These are phyloP conservation scores for Triglochin maritima DNA, from an alignment of 106 monocot genomes.

Conservation along the genomic window DNA sequence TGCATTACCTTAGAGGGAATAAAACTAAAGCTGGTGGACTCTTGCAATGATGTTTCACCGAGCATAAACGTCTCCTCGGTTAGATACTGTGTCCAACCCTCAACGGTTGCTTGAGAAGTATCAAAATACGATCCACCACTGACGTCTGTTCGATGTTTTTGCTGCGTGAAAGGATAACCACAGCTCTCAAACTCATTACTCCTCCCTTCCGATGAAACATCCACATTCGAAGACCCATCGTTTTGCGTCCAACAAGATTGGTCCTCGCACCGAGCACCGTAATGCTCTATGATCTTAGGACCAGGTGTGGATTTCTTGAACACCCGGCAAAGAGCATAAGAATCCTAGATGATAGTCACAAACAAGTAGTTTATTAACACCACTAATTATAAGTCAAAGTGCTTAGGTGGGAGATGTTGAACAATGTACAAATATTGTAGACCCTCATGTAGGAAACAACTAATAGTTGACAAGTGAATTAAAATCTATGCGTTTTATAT, in stretches of 20 bases:
- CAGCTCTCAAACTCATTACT: conserved; percentile 30
- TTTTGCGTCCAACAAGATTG: conserved; percentile 20
- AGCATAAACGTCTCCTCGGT: conserved; percentile 31
- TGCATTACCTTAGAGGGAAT: conserved; percentile 58
- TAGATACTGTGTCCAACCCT: conserved; percentile 73
- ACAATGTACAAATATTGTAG: no score
- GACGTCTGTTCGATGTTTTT: conserved; percentile 5
- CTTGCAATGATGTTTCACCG: neutral
- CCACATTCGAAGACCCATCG: conserved; percentile 21
- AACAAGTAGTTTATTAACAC: neutral
- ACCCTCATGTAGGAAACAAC: no score
- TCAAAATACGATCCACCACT: neutral
- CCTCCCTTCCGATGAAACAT: conserved; percentile 31
- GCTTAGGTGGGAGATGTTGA: neutral
- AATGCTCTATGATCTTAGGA: conserved; percentile 74
- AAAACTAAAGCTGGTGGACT: conserved; percentile 17
- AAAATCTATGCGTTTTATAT: no score
- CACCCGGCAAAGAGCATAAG: conserved; percentile 70
- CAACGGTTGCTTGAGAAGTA: neutral
- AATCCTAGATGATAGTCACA: conserved; percentile 32
- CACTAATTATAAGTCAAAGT: neutral
- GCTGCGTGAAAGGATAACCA: conserved; percentile 7
- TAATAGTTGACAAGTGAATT: no score
- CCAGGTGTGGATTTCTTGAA: conserved; percentile 74
- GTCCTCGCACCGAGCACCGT: conserved; percentile 32